Evolutionary conservation across 306 rosid species (phyloP).

Genomic region (Lotus japonicus): DNA sequence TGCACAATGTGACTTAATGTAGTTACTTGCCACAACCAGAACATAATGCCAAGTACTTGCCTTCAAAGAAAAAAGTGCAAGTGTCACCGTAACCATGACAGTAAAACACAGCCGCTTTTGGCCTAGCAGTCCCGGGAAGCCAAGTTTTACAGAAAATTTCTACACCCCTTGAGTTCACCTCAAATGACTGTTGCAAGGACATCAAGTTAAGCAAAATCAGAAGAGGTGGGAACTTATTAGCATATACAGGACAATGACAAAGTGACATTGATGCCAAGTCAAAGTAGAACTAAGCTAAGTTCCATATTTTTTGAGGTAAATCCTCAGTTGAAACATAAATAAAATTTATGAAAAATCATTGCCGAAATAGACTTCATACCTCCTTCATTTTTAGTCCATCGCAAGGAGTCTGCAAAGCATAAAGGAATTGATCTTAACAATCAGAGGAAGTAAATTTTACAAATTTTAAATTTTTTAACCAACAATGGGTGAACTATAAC

Average conservation of each 20-base stretch:
- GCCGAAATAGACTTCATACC: constrained; percentile 37
- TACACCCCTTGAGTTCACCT: constrained; percentile 66
- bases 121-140: constrained; percentile 58
- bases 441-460: not conserved
- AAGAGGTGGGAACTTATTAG: not conserved
- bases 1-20: not conserved
- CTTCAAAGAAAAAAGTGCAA: constrained; percentile 92
- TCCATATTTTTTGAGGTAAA: not conserved
- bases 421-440: constrained; percentile 3
- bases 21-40: not conserved
- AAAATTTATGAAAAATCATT: not conserved
- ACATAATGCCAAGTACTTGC: constrained; percentile 36
- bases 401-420: constrained; percentile 56
- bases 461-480: not conserved
- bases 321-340: not conserved
- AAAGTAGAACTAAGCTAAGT: not conserved
- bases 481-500: too few species aligned
- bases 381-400: constrained; percentile 63
- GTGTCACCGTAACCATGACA: constrained; percentile 99
- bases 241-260: not conserved
- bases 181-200: constrained; percentile 49
- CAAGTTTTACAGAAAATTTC: constrained; percentile 83
- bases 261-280: not conserved
- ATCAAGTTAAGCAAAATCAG: constrained; percentile 1
- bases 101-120: constrained; percentile 69